A percentile compares a stretch with the other conserved stretches of the same genome.
Evolutionary conservation across 2,329 filamentous ascomycete genomes (phyloP).

Genomic region (Aureobasidium subglaciale): DNA sequence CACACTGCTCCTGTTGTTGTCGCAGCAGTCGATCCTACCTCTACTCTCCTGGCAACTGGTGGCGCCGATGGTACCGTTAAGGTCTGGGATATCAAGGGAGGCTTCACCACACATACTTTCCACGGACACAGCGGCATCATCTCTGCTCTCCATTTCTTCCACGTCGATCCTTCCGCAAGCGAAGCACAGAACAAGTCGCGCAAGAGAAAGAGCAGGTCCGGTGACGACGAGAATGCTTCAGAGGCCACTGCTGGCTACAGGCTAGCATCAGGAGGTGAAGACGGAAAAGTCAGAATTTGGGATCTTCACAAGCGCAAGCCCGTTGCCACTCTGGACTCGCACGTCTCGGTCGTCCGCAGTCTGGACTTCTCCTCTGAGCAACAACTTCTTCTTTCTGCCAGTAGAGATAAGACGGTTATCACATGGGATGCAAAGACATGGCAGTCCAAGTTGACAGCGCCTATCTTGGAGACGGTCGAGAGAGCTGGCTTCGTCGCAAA

Average conservation of each 20-base stretch:
- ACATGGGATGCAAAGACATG: conserved; percentile 84
- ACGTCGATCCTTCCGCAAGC: conserved; percentile 34
- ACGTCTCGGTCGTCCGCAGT: conserved; percentile 88
- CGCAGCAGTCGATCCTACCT: conserved; percentile 74
- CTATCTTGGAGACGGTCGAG: conserved; percentile 79
- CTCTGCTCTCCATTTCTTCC: conserved; percentile 87
- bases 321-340: conserved; percentile 74
- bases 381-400: conserved; percentile 71
- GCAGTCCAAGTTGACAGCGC: conserved; percentile 73
- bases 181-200: conserved; percentile 24
- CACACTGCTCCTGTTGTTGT: conserved; percentile 86
- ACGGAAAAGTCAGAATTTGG: conserved; percentile 88
- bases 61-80: conserved; percentile 91
- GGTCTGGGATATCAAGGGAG: conserved; percentile 88
- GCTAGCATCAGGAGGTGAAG: conserved; percentile 85
- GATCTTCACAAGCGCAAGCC: conserved; percentile 78
- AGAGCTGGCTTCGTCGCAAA: conserved; percentile 69
- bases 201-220: conserved; percentile 44
- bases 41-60: conserved; percentile 85
- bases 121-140: conserved; percentile 87
- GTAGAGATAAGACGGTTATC: conserved; percentile 88
- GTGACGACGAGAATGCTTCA: conserved; percentile 41
- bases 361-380: conserved; percentile 72
- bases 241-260: conserved; percentile 58
- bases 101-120: conserved; percentile 91